phyloP scores from a whole-genome alignment of 2,329 filamentous ascomycete genomes.

The Xylariaceae sp. region DNA sequence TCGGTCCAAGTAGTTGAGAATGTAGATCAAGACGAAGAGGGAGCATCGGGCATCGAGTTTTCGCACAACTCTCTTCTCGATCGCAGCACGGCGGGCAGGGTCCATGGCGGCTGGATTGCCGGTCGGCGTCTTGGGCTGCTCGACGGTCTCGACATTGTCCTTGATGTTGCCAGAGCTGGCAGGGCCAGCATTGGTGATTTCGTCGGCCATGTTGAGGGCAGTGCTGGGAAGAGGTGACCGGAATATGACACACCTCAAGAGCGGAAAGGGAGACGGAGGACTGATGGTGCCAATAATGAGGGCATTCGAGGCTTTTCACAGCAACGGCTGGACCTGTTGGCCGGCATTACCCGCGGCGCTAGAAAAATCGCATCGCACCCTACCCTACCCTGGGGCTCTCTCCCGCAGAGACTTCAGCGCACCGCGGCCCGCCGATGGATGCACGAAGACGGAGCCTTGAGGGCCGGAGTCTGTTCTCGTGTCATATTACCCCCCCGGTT shows the following conservation, averaged over 20 bases:
- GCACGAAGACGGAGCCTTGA: too few species aligned
- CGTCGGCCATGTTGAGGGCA: constrained; percentile 15
- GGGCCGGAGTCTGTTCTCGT: too few species aligned
- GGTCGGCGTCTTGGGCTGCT: constrained; percentile 8
- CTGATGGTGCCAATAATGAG: too few species aligned
- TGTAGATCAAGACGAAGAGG: constrained; percentile 71
- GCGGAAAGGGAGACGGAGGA: too few species aligned
- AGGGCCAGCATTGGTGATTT: constrained; percentile 17
- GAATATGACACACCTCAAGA: too few species aligned
- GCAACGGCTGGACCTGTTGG: too few species aligned
- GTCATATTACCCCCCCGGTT: too few species aligned
- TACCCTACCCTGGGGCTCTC: too few species aligned
- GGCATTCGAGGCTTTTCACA: too few species aligned
- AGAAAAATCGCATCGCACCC: not conserved
- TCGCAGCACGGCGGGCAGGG: constrained; percentile 44
- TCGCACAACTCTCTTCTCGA: constrained; percentile 63
- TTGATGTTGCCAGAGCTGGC: constrained; percentile 7
- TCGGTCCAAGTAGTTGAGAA: constrained; percentile 68
- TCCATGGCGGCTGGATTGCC: constrained; percentile 23
- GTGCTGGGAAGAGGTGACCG: not conserved
- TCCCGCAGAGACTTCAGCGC: not conserved
- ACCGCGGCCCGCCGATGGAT: too few species aligned
- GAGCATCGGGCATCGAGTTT: constrained; percentile 67
- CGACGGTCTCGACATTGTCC: constrained; percentile 16
- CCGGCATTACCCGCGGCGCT: too few species aligned